A percentile compares a stretch with the other conserved stretches of the same genome.
phyloP scores from a whole-genome alignment of 352 stramenopile genomes.

The Pythium myriotylum region DNA sequence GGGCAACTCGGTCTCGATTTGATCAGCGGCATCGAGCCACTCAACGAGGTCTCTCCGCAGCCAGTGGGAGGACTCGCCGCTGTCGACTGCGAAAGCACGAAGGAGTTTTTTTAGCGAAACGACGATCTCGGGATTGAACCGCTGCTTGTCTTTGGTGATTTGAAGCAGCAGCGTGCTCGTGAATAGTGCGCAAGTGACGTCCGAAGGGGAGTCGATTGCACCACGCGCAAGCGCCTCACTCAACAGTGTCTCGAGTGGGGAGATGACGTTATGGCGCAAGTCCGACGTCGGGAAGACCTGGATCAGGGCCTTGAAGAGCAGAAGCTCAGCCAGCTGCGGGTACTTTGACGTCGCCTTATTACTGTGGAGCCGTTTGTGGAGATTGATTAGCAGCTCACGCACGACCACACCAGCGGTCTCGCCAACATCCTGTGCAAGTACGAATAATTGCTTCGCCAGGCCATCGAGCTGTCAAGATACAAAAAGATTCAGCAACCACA shows the following conservation, averaged over 20 bases:
- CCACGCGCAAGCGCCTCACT: slow-evolving; percentile 88
- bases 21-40: slow-evolving; percentile 28
- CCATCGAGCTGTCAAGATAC: slow-evolving; percentile 69
- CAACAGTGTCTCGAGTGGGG: slow-evolving; percentile 90
- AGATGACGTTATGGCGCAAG: slow-evolving; percentile 94
- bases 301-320: slow-evolving; percentile 88
- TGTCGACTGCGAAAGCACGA: slow-evolving; percentile 44
- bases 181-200: slow-evolving; percentile 87
- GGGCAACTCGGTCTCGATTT: slow-evolving; percentile 32
- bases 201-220: slow-evolving; percentile 62
- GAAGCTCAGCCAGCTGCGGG: slow-evolving; percentile 86
- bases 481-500: slow-evolving; percentile 30
- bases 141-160: slow-evolving; percentile 87
- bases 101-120: slow-evolving; percentile 54
- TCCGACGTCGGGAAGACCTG: slow-evolving; percentile 95
- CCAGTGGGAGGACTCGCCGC: slow-evolving; percentile 38
- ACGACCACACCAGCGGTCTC: slow-evolving; percentile 89
- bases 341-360: slow-evolving; percentile 78
- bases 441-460: slow-evolving; percentile 85
- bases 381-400: slow-evolving; percentile 88
- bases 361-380: slow-evolving; percentile 89
- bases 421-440: slow-evolving; percentile 89
- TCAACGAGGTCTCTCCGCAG: slow-evolving; percentile 50
- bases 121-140: slow-evolving; percentile 88
- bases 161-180: slow-evolving; percentile 65